Evolutionary conservation across 1,284 basidiomycete species (phyloP).

Genomic region (Schizopora paradoxa): DNA sequence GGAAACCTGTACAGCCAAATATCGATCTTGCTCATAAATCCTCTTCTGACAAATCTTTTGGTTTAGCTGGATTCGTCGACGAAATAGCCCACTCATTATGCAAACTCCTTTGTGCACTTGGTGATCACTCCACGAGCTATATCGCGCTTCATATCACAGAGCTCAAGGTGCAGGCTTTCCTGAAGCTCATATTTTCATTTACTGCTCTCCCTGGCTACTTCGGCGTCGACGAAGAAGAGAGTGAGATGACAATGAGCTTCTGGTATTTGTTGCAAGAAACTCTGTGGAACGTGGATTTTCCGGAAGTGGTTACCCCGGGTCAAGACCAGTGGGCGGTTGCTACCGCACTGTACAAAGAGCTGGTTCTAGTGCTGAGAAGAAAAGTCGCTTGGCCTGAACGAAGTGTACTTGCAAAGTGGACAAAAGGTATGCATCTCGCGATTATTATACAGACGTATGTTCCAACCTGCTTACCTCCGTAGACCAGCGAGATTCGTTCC

Average conservation of each 20-base stretch:
- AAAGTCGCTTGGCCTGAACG: conserved; percentile 71
- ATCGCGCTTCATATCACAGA: conserved; percentile 65
- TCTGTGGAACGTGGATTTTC: conserved; percentile 67
- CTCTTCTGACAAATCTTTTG: not conserved
- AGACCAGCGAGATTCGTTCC: conserved; percentile 75
- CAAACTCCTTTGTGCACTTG: conserved; percentile 74
- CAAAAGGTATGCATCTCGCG: conserved; percentile 48
- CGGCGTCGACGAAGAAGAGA: conserved; percentile 78
- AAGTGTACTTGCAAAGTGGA: conserved; percentile 47
- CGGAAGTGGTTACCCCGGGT: conserved; percentile 32
- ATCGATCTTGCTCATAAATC: conserved; percentile 1
- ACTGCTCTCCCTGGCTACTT: conserved; percentile 73
- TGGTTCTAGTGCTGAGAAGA: conserved; percentile 62
- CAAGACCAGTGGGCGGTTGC: conserved; percentile 52
- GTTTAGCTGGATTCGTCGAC: conserved; percentile 33
- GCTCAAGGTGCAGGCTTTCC: conserved; percentile 59
- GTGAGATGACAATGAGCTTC: conserved; percentile 79
- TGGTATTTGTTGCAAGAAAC: conserved; percentile 89
- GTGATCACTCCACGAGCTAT: conserved; percentile 82
- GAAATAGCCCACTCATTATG: conserved; percentile 62
- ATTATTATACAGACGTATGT: conserved; percentile 8
- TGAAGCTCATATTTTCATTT: conserved; percentile 67
- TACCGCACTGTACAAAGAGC: conserved; percentile 71
- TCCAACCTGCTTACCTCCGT: conserved; percentile 1
- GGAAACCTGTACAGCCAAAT: conserved; percentile 32